Evolutionary conservation across 2,329 filamentous ascomycete genomes (phyloP), one percentile per base, ranked within the genome.

Genomic region (Exophiala sp.): DNA sequence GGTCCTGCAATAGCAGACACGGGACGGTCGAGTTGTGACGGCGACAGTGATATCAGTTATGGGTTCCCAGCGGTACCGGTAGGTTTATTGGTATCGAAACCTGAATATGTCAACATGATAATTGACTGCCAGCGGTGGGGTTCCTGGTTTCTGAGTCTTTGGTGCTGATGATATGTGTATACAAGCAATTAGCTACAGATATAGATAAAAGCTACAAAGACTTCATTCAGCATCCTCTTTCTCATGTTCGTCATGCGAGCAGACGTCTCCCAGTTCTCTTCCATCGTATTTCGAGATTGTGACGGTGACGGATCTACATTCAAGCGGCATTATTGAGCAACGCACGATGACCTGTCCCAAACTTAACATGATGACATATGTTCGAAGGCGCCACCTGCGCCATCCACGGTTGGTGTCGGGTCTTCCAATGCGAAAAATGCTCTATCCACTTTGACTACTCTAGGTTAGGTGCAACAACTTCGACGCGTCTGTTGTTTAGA

Each of bases 11-110:
- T 36, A 24, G 12, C 8, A 9, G 18, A 11, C 12, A 7, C 40
- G 33, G 41, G 14, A 39, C 16, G 24, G 24, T 29, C 24, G 24
- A 29, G 24, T 29, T 29, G 40, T 41, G 46, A 24, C 45, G 51
- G 51, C 51, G 51, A 49, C 47, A 40, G 45, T 49, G 51, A 54
- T 54, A 54, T 54, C 45, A 16, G 49, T 21, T 16, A 10, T 29
- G 41, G 41, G 12, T 24, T 43, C 41, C 20, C 6, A 12, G n/a
- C 12, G 41, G 29, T 24, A 29, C 5, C 12, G 41, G 29, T 24
- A 29, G n/a, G 21, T 29, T 43, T 43, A 43, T 43, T 43, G 41
- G 41, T 11, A 43, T 14, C 21, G 3, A 12, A n/a, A 29, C 21
- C 20, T 7, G 41, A 29, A 2, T 4, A 29, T 29, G 24, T 29